phyloP scores from a whole-genome alignment of 129 eudicot genomes.

The Arctium minus region DNA sequence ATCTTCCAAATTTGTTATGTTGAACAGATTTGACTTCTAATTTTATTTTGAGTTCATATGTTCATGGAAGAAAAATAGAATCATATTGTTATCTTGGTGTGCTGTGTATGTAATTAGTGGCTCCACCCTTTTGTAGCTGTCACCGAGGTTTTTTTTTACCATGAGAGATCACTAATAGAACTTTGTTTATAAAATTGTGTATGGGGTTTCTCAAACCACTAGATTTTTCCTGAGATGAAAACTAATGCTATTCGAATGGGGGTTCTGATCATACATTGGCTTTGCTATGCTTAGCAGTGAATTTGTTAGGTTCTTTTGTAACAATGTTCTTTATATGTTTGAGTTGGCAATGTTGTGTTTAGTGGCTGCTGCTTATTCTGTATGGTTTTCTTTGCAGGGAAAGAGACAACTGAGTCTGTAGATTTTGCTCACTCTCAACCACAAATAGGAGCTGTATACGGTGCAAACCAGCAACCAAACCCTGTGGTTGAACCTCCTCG shows the following conservation, averaged over 20 bases:
- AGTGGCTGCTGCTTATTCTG: constrained; percentile 2
- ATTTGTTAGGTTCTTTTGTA: not conserved
- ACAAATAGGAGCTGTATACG: constrained; percentile 48
- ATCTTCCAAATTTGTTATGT: not conserved
- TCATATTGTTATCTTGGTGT: not conserved
- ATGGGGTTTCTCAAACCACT: not conserved
- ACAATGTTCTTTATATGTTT: not conserved
- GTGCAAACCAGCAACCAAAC: constrained; percentile 46
- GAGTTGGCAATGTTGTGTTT: not conserved
- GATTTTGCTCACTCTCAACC: constrained; percentile 35
- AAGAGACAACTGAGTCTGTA: constrained; percentile 34
- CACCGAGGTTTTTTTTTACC: not conserved
- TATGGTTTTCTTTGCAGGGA: constrained; percentile 32
- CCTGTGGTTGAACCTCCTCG: constrained; percentile 51
- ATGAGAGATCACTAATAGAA: not conserved
- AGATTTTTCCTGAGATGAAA: not conserved
- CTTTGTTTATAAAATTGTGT: not conserved
- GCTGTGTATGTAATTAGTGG: not conserved
- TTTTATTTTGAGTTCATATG: not conserved
- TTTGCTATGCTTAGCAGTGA: not conserved
- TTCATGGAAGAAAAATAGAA: not conserved
- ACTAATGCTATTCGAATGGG: not conserved
- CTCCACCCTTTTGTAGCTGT: not conserved
- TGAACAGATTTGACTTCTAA: not conserved
- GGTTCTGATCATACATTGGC: not conserved